Conservation (phyloP, 495 filamentous ascomycete genomes). For the Aspergillus steynii region DNA sequence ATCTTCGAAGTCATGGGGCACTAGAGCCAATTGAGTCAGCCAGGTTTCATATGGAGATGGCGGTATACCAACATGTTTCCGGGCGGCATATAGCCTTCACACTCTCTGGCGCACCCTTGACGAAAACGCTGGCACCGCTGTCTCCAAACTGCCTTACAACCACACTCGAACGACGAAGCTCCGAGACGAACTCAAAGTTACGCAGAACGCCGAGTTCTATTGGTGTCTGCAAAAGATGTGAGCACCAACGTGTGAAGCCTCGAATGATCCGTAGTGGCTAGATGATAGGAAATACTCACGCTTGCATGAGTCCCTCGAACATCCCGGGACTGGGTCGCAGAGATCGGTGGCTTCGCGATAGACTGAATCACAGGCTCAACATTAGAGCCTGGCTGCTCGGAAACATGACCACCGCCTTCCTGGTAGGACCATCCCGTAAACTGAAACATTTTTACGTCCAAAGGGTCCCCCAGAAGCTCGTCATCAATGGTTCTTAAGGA, state of each 20-base stretch:
- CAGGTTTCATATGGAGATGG: not conserved
- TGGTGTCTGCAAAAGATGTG: conserved; percentile 25
- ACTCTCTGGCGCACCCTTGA: conserved; percentile 96
- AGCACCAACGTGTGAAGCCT: conserved; percentile 1
- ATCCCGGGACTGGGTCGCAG: not conserved
- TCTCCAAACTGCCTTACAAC: conserved; percentile 84
- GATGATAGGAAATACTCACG: conserved; percentile 19
- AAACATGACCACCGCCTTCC: conserved; percentile 62
- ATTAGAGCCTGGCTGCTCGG: conserved; percentile 58
- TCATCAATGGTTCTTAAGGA: conserved; percentile 83
- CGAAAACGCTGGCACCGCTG: conserved; percentile 77
- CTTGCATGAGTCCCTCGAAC: conserved; percentile 25
- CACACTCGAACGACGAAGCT: conserved; percentile 91
- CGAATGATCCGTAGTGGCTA: no score
- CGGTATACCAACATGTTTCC: conserved; percentile 64
- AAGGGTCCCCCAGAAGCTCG: conserved; percentile 88
- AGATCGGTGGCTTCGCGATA: conserved; percentile 75
- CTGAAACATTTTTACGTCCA: conserved; percentile 98
- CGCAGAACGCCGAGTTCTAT: conserved; percentile 86
- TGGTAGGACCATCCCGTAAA: conserved; percentile 94
- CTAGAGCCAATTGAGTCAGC: conserved; percentile 35
- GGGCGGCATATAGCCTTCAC: conserved; percentile 88
- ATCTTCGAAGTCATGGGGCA: conserved; percentile 89
- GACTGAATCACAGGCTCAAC: conserved; percentile 71
- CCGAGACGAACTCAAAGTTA: conserved; percentile 93